Evolutionary conservation across 306 rosid species (phyloP), one percentile per base, ranked within the genome.

Genomic region (Oxytropis ochrocephala): DNA sequence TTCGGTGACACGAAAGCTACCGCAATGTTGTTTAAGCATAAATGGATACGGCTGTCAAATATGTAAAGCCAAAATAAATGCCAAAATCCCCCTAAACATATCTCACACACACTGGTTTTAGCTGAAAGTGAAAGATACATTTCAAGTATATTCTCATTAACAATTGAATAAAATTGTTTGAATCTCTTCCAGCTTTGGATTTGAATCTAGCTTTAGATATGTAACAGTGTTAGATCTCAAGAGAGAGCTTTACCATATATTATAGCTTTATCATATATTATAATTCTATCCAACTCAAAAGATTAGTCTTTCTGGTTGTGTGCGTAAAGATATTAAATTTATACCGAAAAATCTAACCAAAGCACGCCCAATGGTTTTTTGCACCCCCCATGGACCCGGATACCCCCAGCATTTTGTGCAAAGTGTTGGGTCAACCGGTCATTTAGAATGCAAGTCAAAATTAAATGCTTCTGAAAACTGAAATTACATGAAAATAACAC

Each of bases 1-100:
- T 67, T 76, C 54, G 69, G 79, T 77, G 81, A 52, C 63, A 38
- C 59, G 72, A 80, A 75, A 71, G 75, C 57, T 7, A 75, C 60
- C 64, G 66, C 54, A 74, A 55, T 62, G 57, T 47, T 69, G 69
- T 47, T 73, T 74, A 68, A 57, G 63, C 73, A 62, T 4, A 74
- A 79, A 74, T 14, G 63, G 76, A 54, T 62, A 60, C 64, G 72
- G 68, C 36, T 67, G 79, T 67, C 65, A 39, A 76, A 44, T 54
- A 76, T 61, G 50, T 3, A 14, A 14, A 54, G 60, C 46, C 70
- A 30, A 76, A 1, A 49, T 11, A 46, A 44, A 61, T 1, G 46
- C 11, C 19, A 17, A 74, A 69, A 32, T 0, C 8, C 8, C 8
- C 13, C n/a, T 39, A 64, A 73, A 44, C 47, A 70, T 14, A 70